Conservation (phyloP, 108 stramenopile genomes). For the Asterionellopsis glacialis region DNA sequence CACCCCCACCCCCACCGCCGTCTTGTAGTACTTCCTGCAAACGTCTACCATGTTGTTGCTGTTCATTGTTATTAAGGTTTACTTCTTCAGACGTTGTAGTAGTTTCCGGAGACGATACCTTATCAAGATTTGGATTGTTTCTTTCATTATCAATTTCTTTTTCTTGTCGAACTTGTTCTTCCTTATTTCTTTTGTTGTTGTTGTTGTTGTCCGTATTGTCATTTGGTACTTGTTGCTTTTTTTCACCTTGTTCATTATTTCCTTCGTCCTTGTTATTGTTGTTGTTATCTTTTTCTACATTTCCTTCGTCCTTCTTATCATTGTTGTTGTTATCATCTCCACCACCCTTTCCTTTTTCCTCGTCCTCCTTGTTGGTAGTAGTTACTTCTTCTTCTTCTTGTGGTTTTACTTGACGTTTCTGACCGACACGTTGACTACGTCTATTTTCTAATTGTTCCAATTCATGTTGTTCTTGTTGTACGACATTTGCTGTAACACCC, state of each 20-base stretch:
- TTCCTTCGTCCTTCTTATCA: neutral
- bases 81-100: too few relatives aligned
- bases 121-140: too few relatives aligned
- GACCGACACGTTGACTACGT: constrained; percentile 22
- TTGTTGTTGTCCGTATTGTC: too few relatives aligned
- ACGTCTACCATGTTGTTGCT: too few relatives aligned
- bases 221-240: constrained; percentile 4
- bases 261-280: constrained; percentile 10
- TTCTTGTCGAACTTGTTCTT: too few relatives aligned
- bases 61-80: too few relatives aligned
- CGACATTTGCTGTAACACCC: constrained; percentile 56
- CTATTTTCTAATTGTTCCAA: constrained; percentile 42
- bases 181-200: too few relatives aligned
- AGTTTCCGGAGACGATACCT: too few relatives aligned
- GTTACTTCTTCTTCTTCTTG: constrained; percentile 8
- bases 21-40: neutral
- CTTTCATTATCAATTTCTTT: too few relatives aligned
- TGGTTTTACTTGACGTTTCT: constrained; percentile 5
- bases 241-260: constrained; percentile 3
- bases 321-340: neutral
- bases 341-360: neutral
- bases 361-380: neutral
- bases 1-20: neutral
- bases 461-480: constrained; percentile 50
- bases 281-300: constrained; percentile 20